These are phyloP conservation scores for Hymenoscyphus infarciens DNA, from an alignment of 2,329 filamentous ascomycete species.

Conservation along the genomic window DNA sequence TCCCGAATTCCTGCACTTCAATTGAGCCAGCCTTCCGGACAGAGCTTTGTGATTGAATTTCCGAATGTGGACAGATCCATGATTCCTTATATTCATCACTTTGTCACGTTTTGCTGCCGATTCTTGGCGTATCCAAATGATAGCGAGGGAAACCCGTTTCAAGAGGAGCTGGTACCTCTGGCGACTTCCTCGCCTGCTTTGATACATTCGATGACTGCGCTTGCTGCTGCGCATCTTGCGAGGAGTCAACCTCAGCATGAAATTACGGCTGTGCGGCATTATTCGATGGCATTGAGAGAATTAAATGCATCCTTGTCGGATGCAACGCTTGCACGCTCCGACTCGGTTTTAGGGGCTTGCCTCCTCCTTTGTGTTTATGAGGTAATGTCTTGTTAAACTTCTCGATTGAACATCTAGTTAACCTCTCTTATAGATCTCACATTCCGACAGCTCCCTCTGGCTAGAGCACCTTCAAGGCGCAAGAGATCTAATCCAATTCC, in stretches of 20 bases:
- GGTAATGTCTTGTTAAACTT: slow-evolving; percentile 16
- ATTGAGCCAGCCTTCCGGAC: slow-evolving; percentile 20
- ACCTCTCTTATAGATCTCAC: slow-evolving; percentile 25
- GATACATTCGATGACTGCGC: slow-evolving; percentile 32
- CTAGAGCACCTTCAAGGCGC: slow-evolving; percentile 33
- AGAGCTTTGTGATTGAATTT: slow-evolving; percentile 33
- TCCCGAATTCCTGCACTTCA: slow-evolving; percentile 11
- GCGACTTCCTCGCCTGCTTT: slow-evolving; percentile 30
- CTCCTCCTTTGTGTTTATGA: slow-evolving; percentile 34
- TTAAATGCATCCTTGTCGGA: slow-evolving; percentile 28
- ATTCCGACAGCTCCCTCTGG: slow-evolving; percentile 31
- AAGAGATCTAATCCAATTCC: slow-evolving; percentile 31
- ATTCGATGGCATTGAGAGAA: slow-evolving; percentile 30
- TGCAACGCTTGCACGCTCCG: slow-evolving; percentile 25
- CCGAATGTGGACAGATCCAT: slow-evolving; percentile 29
- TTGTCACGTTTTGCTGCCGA: slow-evolving; percentile 32
- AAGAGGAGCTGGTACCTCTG: slow-evolving; percentile 29
- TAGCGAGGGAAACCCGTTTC: slow-evolving; percentile 33
- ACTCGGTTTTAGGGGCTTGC: slow-evolving; percentile 32
- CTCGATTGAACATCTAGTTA: background rate
- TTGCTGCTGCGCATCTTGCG: slow-evolving; percentile 32
- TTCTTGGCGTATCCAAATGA: slow-evolving; percentile 34
- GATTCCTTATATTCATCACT: slow-evolving; percentile 34
- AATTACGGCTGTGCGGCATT: slow-evolving; percentile 29
- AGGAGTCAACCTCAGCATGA: slow-evolving; percentile 29